Evolutionary conservation across 495 filamentous ascomycete species (phyloP).

Genomic region (Talaromyces adpressus): DNA sequence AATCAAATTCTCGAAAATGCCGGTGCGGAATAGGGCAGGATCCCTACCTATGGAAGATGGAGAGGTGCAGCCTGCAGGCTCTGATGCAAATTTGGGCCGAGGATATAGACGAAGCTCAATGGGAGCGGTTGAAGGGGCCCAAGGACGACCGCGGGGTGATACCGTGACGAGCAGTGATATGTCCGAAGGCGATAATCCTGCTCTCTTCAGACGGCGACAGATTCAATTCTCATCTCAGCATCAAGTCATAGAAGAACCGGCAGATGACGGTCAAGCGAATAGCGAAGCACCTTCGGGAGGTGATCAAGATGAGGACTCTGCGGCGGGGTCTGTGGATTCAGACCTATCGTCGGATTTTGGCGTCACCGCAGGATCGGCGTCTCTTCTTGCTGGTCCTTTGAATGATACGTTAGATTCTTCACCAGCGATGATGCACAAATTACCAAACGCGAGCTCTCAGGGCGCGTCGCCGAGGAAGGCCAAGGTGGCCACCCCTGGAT

Average conservation of each 20-base stretch:
- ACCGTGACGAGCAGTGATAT: conserved; percentile 90
- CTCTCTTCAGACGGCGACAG: conserved; percentile 54
- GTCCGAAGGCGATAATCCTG: conserved; percentile 78
- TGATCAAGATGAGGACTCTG: conserved; percentile 55
- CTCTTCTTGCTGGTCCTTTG: conserved; percentile 46
- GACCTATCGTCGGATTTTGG: conserved; percentile 63
- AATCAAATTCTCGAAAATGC: conserved; percentile 94
- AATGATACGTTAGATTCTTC: conserved; percentile 34
- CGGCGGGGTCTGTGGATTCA: conserved; percentile 56
- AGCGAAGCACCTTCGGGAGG: conserved; percentile 23
- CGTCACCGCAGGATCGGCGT: conserved; percentile 55
- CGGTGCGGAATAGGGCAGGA: conserved; percentile 75
- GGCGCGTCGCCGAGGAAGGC: conserved; percentile 50
- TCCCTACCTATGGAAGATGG: conserved; percentile 74
- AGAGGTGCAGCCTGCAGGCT: conserved; percentile 48
- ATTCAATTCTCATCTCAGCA: conserved; percentile 44
- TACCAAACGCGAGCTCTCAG: conserved; percentile 31
- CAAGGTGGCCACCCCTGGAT: conserved; percentile 50
- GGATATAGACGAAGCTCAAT: conserved; percentile 65
- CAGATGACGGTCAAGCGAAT: conserved; percentile 49
- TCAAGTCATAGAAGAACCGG: conserved; percentile 51
- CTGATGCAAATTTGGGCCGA: conserved; percentile 38
- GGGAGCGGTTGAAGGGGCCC: conserved; percentile 64
- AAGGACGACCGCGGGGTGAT: conserved; percentile 70
- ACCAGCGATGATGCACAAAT: conserved; percentile 38